These are phyloP conservation scores for Elaeis oleifera DNA, from an alignment of 202 grass and related monocot genomes.

Conservation along the genomic window DNA sequence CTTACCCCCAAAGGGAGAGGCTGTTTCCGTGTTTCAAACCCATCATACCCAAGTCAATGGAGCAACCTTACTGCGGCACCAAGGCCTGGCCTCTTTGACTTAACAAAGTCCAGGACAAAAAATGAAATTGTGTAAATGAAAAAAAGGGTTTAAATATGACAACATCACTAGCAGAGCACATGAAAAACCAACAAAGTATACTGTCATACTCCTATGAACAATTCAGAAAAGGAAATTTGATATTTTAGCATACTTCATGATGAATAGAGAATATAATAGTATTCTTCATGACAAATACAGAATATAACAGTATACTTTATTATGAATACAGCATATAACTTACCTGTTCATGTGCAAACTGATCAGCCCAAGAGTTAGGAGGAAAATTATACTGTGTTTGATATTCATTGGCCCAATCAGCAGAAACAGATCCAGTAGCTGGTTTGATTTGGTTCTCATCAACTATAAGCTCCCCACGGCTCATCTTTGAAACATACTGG, in stretches of 20 bases:
- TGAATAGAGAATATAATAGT: not conserved
- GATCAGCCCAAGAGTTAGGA: slow-evolving; percentile 79
- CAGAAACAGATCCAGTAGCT: slow-evolving; percentile 51
- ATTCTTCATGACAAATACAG: not conserved
- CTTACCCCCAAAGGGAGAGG: no score
- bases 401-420: slow-evolving; percentile 91
- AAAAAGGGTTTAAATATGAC: no score
- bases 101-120: no score
- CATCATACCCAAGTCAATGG: no score
- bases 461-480: slow-evolving; percentile 90
- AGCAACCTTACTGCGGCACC: no score
- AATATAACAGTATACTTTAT: not conserved
- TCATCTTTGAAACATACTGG: slow-evolving; percentile 99
- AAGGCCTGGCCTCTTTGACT: no score
- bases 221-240: no score
- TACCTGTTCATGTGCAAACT: slow-evolving; percentile 84
- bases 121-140: no score
- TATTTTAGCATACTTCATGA: not conserved
- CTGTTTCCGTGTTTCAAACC: no score
- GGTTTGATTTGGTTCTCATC: slow-evolving; percentile 99
- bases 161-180: no score
- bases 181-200: no score
- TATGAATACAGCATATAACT: not conserved
- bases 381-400: slow-evolving; percentile 75
- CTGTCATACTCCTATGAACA: no score